Conservation (phyloP, 768 basidiomycete species). For the Candolleomyces eurysporus region DNA sequence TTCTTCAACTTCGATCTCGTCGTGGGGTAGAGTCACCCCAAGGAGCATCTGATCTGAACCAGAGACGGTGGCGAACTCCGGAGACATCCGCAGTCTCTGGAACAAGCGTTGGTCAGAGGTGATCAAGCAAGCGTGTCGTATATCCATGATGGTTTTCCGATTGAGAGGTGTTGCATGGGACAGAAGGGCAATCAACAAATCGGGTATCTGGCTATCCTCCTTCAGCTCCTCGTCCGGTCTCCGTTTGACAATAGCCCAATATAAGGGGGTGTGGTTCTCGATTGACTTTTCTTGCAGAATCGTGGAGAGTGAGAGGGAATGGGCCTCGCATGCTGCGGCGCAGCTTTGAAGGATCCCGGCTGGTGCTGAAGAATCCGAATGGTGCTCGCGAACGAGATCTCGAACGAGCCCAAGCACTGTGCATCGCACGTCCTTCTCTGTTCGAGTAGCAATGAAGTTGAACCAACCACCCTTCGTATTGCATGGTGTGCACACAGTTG, state of each 20-base stretch:
- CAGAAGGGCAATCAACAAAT: conserved; percentile 50
- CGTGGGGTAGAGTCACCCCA: conserved; percentile 42
- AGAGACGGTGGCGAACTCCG: conserved; percentile 49
- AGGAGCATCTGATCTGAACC: conserved; percentile 54
- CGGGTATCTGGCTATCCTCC: conserved; percentile 28
- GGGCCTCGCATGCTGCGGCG: conserved; percentile 52
- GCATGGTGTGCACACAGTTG: background rate
- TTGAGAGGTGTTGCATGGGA: conserved; percentile 47
- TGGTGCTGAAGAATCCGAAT: conserved; percentile 26
- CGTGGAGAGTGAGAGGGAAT: conserved; percentile 47
- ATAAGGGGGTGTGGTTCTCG: conserved; percentile 64
- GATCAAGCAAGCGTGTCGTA: conserved; percentile 65
- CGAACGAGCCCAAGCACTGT: conserved; percentile 56
- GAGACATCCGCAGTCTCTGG: conserved; percentile 53
- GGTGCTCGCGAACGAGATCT: conserved; percentile 48
- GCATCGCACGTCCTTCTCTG: conserved; percentile 46
- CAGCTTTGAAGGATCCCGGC: conserved; percentile 58
- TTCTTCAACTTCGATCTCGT: conserved; percentile 56
- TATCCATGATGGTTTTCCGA: conserved; percentile 49
- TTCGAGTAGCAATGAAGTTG: conserved; percentile 31
- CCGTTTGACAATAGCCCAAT: conserved; percentile 72
- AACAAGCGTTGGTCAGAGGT: conserved; percentile 61
- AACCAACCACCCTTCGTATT: conserved; percentile 28
- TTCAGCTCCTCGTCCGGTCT: conserved; percentile 35
- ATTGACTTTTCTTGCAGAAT: conserved; percentile 63